Evolutionary conservation across 2,329 filamentous ascomycete species (phyloP).

Genomic region (Daldinia sp.): DNA sequence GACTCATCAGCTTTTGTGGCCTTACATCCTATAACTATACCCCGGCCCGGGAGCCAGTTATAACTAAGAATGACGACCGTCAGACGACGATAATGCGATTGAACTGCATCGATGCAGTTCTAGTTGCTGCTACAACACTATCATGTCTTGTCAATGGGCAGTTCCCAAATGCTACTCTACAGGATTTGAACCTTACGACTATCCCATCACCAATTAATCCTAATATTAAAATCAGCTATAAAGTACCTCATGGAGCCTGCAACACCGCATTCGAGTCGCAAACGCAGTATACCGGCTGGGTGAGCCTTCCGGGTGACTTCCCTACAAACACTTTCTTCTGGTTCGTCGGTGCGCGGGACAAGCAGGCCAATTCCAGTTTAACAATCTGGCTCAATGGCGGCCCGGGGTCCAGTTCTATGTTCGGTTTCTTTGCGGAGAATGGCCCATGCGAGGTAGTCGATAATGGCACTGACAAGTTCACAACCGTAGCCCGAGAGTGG

Average conservation of each 20-base stretch:
- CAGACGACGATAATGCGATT: slow-evolving; percentile 37
- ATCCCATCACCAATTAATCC: slow-evolving; percentile 72
- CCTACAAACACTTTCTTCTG: slow-evolving; percentile 66
- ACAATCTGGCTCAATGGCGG: slow-evolving; percentile 76
- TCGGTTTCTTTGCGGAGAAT: slow-evolving; percentile 66
- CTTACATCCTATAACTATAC: background rate
- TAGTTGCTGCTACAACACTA: slow-evolving; percentile 31
- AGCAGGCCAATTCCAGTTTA: slow-evolving; percentile 54
- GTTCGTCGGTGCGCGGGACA: slow-evolving; percentile 61
- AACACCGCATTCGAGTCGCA: slow-evolving; percentile 73
- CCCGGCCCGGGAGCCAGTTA: slow-evolving; percentile 15
- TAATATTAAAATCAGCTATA: slow-evolving; percentile 76
- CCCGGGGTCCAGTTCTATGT: slow-evolving; percentile 73
- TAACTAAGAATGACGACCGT: slow-evolving; percentile 34
- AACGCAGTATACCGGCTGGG: slow-evolving; percentile 78
- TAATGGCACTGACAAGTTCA: slow-evolving; percentile 61
- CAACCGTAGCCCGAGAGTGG: slow-evolving; percentile 70
- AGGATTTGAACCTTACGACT: slow-evolving; percentile 62
- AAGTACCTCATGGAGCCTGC: slow-evolving; percentile 70
- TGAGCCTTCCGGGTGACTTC: slow-evolving; percentile 68
- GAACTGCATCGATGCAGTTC: slow-evolving; percentile 29
- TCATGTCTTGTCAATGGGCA: slow-evolving; percentile 47
- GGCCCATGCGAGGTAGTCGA: slow-evolving; percentile 44
- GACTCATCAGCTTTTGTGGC: too few species aligned
- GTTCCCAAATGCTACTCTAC: slow-evolving; percentile 45